Evolutionary conservation across 2,329 filamentous ascomycete species (phyloP), one percentile per base, ranked within the genome.

Genomic region (Botryosphaeria dothidea): DNA sequence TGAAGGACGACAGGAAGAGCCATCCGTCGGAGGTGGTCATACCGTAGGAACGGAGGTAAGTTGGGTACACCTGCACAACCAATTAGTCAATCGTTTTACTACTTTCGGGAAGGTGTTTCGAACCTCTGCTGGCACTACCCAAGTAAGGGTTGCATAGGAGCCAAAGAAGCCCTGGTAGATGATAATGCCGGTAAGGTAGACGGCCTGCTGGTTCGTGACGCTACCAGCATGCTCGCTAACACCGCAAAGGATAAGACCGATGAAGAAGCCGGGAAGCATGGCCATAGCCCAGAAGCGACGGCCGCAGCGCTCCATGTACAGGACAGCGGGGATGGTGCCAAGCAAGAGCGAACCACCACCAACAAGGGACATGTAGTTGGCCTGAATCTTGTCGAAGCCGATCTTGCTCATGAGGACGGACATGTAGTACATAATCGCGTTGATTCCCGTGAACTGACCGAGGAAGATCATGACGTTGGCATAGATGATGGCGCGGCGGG

Each of bases 331-430:
- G 36, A 91, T 88, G 0, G 88, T 89, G 23, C 88, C 89, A 17
- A 92, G 70, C 0, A 92, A 82, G 0, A 92, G 82, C 0, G 88
- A 79, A 3, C 87, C 89, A 27, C 89, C 89, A 3, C 90, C 89
- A 15, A 92, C 89, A 0, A 91, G 83, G 0, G 89, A 91, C 89
- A 92, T 92, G 81, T 91, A 92, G 66, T 88, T 90, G 17, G 87
- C 78, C 57, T 88, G 75, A 65, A 85, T 82, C 7, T 83, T 76
- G 70, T 88, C 75, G 75, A 92, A 92, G 13, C 89, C 89, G 48
- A 92, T 87, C 70, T 88, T 84, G 57, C 77, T 78, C 87, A 92
- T 90, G 6, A 92, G 78, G 0, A 86, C 82, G 0, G 81, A 83
- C 88, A 92, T 90, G 78, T 90, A 91, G 77, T 92, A 92, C 83